A percentile compares a stretch with the other conserved stretches of the same genome.
Conservation (phyloP, 306 rosid genomes). For the Alnus glutinosa region DNA sequence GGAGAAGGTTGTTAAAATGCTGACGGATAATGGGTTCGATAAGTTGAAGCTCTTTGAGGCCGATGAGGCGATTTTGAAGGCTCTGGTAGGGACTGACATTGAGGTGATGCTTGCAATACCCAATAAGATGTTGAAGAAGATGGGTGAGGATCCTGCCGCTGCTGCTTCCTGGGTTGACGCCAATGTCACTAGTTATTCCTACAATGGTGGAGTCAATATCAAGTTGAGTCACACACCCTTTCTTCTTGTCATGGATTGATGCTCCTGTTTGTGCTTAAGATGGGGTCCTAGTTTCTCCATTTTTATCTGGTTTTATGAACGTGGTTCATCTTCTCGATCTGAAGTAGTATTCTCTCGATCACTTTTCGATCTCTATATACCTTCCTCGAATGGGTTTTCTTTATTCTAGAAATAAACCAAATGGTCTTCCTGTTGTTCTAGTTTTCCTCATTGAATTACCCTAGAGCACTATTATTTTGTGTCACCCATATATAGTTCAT, state of each 20-base stretch:
- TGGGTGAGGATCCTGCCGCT: constrained; percentile 56
- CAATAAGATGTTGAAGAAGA: constrained; percentile 63
- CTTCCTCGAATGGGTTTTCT: background rate
- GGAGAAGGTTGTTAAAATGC: constrained; percentile 66
- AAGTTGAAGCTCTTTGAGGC: constrained; percentile 86
- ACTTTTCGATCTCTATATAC: background rate
- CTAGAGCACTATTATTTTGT: no score
- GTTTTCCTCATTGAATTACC: background rate
- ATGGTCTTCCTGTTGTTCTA: constrained; percentile 10
- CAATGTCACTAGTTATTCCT: constrained; percentile 70
- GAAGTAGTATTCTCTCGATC: background rate
- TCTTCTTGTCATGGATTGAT: background rate
- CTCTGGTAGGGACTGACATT: constrained; percentile 68
- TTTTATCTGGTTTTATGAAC: background rate
- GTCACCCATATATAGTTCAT: background rate
- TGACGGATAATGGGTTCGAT: constrained; percentile 65
- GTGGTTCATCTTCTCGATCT: background rate
- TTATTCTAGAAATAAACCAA: constrained; percentile 4
- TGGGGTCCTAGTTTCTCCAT: no score
- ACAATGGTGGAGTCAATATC: constrained; percentile 83
- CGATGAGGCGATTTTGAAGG: constrained; percentile 70
- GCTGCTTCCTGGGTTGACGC: constrained; percentile 90
- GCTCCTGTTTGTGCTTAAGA: background rate
- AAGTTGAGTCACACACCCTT: constrained; percentile 57
- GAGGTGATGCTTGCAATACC: constrained; percentile 92